A percentile compares a stretch with the other conserved stretches of the same genome.
Conservation (phyloP, 1,284 basidiomycete genomes). For the Rhodotorula sp. region DNA sequence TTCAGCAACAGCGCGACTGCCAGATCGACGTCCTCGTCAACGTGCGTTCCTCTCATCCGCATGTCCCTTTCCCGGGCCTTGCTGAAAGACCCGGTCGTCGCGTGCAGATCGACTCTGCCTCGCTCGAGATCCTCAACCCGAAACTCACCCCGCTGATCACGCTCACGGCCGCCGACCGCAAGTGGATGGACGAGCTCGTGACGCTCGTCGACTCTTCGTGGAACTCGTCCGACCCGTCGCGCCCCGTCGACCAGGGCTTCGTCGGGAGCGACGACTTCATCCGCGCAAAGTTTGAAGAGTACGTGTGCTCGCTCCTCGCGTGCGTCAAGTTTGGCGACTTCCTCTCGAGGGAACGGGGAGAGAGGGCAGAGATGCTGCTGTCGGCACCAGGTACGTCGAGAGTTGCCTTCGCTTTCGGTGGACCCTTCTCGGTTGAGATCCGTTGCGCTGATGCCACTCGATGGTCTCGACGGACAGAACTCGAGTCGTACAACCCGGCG, state of each 20-base stretch:
- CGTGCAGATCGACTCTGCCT: slow-evolving; percentile 73
- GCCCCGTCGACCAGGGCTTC: slow-evolving; percentile 69
- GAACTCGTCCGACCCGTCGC: slow-evolving; percentile 63
- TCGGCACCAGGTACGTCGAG: slow-evolving; percentile 43
- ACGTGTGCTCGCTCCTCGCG: slow-evolving; percentile 73
- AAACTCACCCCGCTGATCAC: slow-evolving; percentile 73
- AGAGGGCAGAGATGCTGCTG: slow-evolving; percentile 59
- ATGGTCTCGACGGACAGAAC: slow-evolving; percentile 12
- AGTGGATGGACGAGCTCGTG: slow-evolving; percentile 87
- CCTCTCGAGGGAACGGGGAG: slow-evolving; percentile 49
- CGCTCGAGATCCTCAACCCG: slow-evolving; percentile 80
- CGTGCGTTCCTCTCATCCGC: slow-evolving; percentile 55
- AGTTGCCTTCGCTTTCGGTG: not conserved
- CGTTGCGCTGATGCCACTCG: not conserved
- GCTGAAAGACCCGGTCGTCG: too few relatives aligned
- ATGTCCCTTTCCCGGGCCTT: too few relatives aligned
- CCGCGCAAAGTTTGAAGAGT: slow-evolving; percentile 72
- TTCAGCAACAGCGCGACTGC: slow-evolving; percentile 85
- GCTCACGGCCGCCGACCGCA: slow-evolving; percentile 88
- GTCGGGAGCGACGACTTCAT: slow-evolving; percentile 92
- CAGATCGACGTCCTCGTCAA: slow-evolving; percentile 84
- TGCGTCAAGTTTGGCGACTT: slow-evolving; percentile 87
- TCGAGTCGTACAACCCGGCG: slow-evolving; percentile 50
- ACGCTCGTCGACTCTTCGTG: slow-evolving; percentile 79
- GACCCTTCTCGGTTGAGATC: not conserved